Percentiles rank a stretch among this genome's conserved stretches.
phyloP scores from a whole-genome alignment of 2,329 filamentous ascomycete species.

The Nannizziopsis arthrosporioides region DNA sequence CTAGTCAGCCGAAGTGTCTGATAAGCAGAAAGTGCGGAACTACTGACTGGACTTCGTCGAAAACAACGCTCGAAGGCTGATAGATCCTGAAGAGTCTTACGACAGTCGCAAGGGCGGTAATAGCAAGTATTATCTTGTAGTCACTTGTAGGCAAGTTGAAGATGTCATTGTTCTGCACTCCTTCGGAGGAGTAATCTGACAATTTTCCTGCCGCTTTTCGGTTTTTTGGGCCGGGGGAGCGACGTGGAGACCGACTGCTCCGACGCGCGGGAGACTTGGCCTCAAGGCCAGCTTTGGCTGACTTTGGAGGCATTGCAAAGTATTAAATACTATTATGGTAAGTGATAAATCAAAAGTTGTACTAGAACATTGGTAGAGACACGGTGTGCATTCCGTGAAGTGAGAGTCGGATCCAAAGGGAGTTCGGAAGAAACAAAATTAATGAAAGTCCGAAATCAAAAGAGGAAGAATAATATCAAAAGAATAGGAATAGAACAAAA shows the following conservation, averaged over 20 bases:
- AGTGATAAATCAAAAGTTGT: slow-evolving; percentile 2
- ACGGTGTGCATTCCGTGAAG: not conserved
- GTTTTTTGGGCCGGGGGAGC: slow-evolving; percentile 31
- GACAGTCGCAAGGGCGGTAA: slow-evolving; percentile 64
- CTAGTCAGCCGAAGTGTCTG: slow-evolving; percentile 8
- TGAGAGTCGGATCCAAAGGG: not conserved
- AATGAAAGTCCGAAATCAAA: slow-evolving; percentile 16
- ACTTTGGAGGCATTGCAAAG: slow-evolving; percentile 14
- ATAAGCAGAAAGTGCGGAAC: slow-evolving; percentile 1
- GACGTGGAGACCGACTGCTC: slow-evolving; percentile 28
- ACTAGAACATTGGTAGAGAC: slow-evolving; percentile 4
- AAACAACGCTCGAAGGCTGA: slow-evolving; percentile 90
- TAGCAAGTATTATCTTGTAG: slow-evolving; percentile 60
- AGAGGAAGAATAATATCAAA: slow-evolving; percentile 19
- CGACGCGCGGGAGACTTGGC: slow-evolving; percentile 27
- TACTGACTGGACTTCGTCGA: slow-evolving; percentile 96
- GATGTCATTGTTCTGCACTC: slow-evolving; percentile 75
- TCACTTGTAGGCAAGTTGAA: slow-evolving; percentile 74
- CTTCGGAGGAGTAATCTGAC: slow-evolving; percentile 38
- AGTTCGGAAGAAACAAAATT: slow-evolving; percentile 25
- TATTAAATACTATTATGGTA: slow-evolving; percentile 12
- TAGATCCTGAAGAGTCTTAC: slow-evolving; percentile 93
- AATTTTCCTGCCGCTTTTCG: slow-evolving; percentile 22
- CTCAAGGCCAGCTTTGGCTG: slow-evolving; percentile 25
- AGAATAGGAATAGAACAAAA: slow-evolving; percentile 14